phyloP scores from a whole-genome alignment of 2,329 filamentous ascomycete species.

The Sclerotiophoma versabilis region DNA sequence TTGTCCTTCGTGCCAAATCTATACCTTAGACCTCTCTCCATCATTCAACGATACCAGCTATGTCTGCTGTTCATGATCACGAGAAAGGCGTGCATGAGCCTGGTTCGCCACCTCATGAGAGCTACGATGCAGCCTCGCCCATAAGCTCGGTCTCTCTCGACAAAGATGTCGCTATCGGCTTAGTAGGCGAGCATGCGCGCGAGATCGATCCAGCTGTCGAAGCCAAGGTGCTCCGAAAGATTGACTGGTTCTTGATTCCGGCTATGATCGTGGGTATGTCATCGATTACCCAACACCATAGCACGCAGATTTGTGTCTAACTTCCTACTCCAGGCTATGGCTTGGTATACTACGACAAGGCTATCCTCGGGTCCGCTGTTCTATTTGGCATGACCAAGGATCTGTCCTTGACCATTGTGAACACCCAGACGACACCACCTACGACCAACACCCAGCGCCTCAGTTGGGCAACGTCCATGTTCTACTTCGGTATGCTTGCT shows the following conservation, averaged over 20 bases:
- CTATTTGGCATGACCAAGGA: conserved; percentile 80
- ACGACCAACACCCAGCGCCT: conserved; percentile 71
- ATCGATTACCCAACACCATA: too few species aligned
- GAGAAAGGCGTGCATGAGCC: conserved; percentile 21
- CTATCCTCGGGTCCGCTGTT: conserved; percentile 74
- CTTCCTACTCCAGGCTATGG: conserved; percentile 60
- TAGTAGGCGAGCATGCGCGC: conserved; percentile 66
- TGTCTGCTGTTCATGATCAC: background rate
- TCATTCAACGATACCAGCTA: background rate
- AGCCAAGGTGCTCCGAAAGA: conserved; percentile 68
- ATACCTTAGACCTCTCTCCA: background rate
- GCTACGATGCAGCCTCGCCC: conserved; percentile 23
- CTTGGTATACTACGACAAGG: conserved; percentile 76
- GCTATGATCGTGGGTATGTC: conserved; percentile 61
- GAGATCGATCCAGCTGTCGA: conserved; percentile 63
- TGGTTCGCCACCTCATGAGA: conserved; percentile 15
- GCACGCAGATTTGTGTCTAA: too few species aligned
- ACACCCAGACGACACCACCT: conserved; percentile 59
- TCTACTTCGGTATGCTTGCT: conserved; percentile 81
- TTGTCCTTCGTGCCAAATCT: too few species aligned
- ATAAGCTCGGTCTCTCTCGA: conserved; percentile 40
- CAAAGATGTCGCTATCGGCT: conserved; percentile 64
- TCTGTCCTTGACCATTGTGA: conserved; percentile 64
- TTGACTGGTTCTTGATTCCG: conserved; percentile 72
- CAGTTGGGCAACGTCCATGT: conserved; percentile 78